phyloP scores from a whole-genome alignment of 495 filamentous ascomycete species.

The Penicillium daleae region DNA sequence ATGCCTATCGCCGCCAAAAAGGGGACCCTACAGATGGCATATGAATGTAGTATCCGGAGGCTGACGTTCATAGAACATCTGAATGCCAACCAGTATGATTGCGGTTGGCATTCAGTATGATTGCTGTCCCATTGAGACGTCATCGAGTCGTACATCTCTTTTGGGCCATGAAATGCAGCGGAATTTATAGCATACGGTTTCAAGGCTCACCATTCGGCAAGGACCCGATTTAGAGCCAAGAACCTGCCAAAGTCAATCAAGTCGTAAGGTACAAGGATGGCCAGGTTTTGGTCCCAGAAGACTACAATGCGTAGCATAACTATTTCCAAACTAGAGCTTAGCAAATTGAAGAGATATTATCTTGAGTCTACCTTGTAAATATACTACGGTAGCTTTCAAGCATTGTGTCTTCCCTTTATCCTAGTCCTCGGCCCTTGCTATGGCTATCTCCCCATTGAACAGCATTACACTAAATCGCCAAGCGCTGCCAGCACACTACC shows the following conservation, averaged over 20 bases:
- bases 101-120: too few relatives aligned
- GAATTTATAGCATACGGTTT: neutral
- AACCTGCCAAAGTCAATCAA: neutral
- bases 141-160: neutral
- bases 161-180: neutral
- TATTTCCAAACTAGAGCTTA: too few relatives aligned
- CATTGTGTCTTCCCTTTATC: too few relatives aligned
- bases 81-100: neutral
- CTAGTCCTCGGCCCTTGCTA: too few relatives aligned
- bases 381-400: too few relatives aligned
- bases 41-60: neutral
- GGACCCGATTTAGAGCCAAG: neutral
- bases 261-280: neutral
- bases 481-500: too few relatives aligned
- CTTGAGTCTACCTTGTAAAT: too few relatives aligned
- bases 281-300: neutral
- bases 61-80: neutral
- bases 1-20: neutral
- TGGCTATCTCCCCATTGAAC: too few relatives aligned
- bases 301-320: neutral
- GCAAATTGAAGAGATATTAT: too few relatives aligned
- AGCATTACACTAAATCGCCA: too few relatives aligned
- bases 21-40: neutral
- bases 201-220: neutral
- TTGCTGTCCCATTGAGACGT: neutral